phyloP scores from a whole-genome alignment of 345 rosid species.

The Schrenkiella parvula region DNA sequence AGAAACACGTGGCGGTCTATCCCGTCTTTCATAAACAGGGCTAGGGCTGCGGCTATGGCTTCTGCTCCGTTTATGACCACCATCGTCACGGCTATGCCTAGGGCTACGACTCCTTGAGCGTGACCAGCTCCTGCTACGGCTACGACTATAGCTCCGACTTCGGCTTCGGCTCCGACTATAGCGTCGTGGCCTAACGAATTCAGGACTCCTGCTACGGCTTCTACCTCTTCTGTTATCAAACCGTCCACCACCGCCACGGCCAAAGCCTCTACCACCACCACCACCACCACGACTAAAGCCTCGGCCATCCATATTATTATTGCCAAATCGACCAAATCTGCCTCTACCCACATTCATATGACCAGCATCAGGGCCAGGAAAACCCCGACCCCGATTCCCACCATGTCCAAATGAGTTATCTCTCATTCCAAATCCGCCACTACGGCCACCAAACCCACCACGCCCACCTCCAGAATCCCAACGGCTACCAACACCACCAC shows the following conservation, averaged over 20 bases:
- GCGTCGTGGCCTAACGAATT: conserved; percentile 54
- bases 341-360: conserved; percentile 53
- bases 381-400: conserved; percentile 66
- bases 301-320: conserved; percentile 50
- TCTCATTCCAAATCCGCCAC: conserved; percentile 40
- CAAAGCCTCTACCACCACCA: conserved; percentile 64
- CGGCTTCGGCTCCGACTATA: conserved; percentile 43
- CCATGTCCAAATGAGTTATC: conserved; percentile 54
- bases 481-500: conserved; percentile 53
- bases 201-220: conserved; percentile 77
- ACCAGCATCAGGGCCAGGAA: conserved; percentile 51
- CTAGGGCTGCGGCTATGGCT: conserved; percentile 57
- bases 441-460: conserved; percentile 43
- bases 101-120: conserved; percentile 44
- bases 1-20: conserved; percentile 35
- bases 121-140: conserved; percentile 47
- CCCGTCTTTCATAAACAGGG: conserved; percentile 43
- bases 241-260: conserved; percentile 50
- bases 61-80: conserved; percentile 38
- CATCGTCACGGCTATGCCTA: conserved; percentile 42
- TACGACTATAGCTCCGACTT: conserved; percentile 43
- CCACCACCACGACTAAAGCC: conserved; percentile 58
- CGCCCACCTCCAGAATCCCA: conserved; percentile 65
- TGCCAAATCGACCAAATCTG: conserved; percentile 50
- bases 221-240: conserved; percentile 82